Base-by-base conservation (phyloP, 1,284 basidiomycete genomes). In the Ceratobasidium sp. region DNA sequence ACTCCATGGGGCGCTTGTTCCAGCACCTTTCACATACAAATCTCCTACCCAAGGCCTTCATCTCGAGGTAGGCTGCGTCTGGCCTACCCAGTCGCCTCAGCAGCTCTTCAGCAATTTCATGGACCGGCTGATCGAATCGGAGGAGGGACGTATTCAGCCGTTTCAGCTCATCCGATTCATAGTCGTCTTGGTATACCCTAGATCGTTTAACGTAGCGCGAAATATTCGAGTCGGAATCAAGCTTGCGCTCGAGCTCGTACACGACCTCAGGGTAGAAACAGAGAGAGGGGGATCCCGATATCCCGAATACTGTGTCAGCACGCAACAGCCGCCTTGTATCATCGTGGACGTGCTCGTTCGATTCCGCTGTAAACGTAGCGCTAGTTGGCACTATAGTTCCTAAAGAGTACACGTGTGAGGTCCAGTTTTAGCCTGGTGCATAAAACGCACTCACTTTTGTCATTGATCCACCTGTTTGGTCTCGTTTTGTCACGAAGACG, bases 11-110 rank as follows among this genome's bases (percentile, higher is more conserved):
- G 32, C 23, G 49, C 26, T 52, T 28, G 32, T 50, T 46, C 69
- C 69, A 71, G 30, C 69, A 71, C 47, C 69, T 30, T 13, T 32
- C 43, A 21, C 57, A 61, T 2, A 57, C 46, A 71, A 71, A 71
- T 47, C 69, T 26, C 18, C 30, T 30, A 2, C 69, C 69, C 13
- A 59, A 28, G 2, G 44, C 57, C 18, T 61, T 71, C 69, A 61
- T 71, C 26, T 71, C 69, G 1, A 71, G 46, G 28, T 61, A 71
- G 9, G 57, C 21, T 23, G 69, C 69, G 35, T 71, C 35, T 7
- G 55, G 69, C 30, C 52, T 54, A 5, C 47, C 69, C 35, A 71
- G 30, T 2, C 41, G 57, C 8, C 21, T 32, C 21, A 71, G 47
- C 13, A 71, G 18, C 28, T 55, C 55, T 26, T n/a, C 55, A 13